Conservation (phyloP, 2,329 filamentous ascomycete species). For the Pestalotiopsis sp. region DNA sequence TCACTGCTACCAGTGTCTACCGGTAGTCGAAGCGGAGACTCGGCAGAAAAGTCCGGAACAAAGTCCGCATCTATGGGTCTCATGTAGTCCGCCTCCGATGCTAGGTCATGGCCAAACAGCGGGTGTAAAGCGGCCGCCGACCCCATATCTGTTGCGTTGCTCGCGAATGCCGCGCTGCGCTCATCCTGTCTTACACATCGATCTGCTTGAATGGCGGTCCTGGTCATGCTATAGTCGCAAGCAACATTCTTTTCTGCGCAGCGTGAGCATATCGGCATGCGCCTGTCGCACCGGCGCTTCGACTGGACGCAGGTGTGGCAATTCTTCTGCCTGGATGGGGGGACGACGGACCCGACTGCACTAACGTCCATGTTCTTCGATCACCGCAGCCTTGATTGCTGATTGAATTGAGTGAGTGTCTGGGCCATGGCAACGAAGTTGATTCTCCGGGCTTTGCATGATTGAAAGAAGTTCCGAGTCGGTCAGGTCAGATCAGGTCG, state of each 20-base stretch:
- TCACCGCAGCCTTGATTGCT: not conserved
- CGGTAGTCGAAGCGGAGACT: not conserved
- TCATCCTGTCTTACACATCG: not conserved
- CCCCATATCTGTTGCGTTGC: not conserved
- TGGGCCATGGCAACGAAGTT: no score
- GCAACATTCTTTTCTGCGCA: conserved; percentile 35
- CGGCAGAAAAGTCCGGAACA: not conserved
- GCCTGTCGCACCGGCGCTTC: conserved; percentile 40
- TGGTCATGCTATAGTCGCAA: conserved; percentile 29
- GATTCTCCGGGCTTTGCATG: not conserved
- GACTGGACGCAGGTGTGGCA: conserved; percentile 39
- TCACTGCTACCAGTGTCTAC: not conserved
- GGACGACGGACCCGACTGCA: not conserved
- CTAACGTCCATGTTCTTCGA: not conserved
- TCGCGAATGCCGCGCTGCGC: no score
- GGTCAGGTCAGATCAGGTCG: not conserved
- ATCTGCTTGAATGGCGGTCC: not conserved
- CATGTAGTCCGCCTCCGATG: conserved; percentile 14
- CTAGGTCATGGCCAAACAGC: conserved; percentile 5
- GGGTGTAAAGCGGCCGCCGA: not conserved
- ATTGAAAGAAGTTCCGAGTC: not conserved
- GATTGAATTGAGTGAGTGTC: no score
- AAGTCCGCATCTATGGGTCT: not conserved
- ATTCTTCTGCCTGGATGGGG: conserved; percentile 31
- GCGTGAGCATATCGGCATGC: conserved; percentile 35